Conservation (phyloP, 345 rosid genomes). For the Pseudoturritis turrita region DNA sequence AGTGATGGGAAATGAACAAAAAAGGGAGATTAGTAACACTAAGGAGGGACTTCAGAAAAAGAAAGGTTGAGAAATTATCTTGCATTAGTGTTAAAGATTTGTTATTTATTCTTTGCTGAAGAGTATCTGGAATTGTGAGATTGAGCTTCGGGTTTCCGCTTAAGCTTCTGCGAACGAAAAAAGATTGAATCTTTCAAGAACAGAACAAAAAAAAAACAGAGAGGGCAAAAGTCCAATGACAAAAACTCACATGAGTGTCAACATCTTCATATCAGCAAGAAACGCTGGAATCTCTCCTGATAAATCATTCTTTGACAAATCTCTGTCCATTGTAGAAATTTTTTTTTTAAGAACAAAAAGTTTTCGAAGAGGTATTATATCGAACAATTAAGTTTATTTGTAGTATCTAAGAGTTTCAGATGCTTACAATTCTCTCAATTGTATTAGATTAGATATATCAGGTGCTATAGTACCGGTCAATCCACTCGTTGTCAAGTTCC, state of each 20-base stretch:
- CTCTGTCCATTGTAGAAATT: conserved; percentile 35
- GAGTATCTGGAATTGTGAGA: conserved; percentile 18
- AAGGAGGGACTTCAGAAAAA: not conserved
- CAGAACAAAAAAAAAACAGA: not conserved
- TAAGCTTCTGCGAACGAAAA: conserved; percentile 20
- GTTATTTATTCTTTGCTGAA: not conserved
- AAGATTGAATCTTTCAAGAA: not conserved
- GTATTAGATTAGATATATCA: conserved; percentile 30
- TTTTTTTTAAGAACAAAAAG: not conserved
- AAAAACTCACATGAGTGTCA: conserved; percentile 46
- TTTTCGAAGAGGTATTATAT: not conserved
- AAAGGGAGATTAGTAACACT: not conserved
- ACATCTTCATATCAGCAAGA: conserved; percentile 38
- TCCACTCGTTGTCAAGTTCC: conserved; percentile 41
- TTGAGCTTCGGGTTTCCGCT: conserved; percentile 27
- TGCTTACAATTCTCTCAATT: conserved; percentile 39
- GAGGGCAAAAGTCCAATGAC: not conserved
- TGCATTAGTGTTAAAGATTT: conserved; percentile 22
- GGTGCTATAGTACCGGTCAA: conserved; percentile 30
- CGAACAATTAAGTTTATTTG: not conserved
- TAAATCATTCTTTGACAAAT: conserved; percentile 51
- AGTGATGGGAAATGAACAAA: not conserved
- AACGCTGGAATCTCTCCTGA: conserved; percentile 45
- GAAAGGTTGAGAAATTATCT: not conserved
- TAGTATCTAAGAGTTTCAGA: not conserved